These are phyloP conservation scores for Triticum turgidum DNA, from an alignment of 176 grass and related monocot genomes.

Conservation along the genomic window DNA sequence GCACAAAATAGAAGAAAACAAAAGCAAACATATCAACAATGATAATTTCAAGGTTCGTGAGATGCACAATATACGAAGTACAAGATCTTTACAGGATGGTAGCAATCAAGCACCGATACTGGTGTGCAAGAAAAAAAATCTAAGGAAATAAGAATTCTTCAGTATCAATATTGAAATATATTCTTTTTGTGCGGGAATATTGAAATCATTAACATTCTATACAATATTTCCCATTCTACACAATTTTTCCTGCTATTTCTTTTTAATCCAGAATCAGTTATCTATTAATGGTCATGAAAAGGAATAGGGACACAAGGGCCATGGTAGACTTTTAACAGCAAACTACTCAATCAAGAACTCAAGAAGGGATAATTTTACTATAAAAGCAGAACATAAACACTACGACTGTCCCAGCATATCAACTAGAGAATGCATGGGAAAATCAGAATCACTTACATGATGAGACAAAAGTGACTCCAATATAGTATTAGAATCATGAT, in stretches of 20 bases:
- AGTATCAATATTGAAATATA: background rate
- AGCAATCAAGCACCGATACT: background rate
- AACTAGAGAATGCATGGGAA: conserved; percentile 17
- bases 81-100: background rate
- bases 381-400: background rate
- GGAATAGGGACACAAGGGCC: background rate
- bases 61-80: background rate
- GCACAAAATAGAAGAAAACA: background rate
- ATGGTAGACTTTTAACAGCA: background rate
- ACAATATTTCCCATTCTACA: background rate
- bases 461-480: conserved; percentile 48
- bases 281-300: background rate
- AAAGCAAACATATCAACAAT: background rate
- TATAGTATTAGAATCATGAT: conserved; percentile 61
- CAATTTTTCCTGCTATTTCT: background rate
- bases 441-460: conserved; percentile 74
- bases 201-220: background rate
- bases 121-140: background rate
- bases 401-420: background rate
- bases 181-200: too few relatives aligned
- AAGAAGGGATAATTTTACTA: conserved; percentile 18
- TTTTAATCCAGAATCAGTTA: background rate
- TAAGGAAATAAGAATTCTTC: background rate
- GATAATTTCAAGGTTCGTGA: background rate
- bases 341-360: background rate